Base-by-base conservation (phyloP, 2,329 filamentous ascomycete species). In the Blastomyces gilchristii region DNA sequence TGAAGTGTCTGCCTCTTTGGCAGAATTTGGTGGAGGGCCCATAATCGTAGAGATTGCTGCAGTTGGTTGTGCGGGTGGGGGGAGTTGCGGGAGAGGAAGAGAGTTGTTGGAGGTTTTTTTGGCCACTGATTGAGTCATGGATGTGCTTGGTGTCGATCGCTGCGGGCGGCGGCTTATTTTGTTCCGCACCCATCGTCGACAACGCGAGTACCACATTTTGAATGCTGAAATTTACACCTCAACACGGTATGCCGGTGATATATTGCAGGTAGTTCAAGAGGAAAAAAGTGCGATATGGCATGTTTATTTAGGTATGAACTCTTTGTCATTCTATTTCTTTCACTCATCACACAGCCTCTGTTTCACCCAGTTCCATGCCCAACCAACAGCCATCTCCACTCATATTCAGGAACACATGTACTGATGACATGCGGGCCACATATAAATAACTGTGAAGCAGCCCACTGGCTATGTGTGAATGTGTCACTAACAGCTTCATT, bases 21-120 rank as follows among this genome's bases (percentile, higher is more conserved):
- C 58, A 50, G 58, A 34, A 37, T 60, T 22, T 43, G 37, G 25
- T 41, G 47, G 22, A 67, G 63, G 16, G 65, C 66, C 0, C 61
- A 64, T 61, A 8, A 31, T 28, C n/a, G 47, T 43, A 53, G 59
- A 41, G n/a, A n/a, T 7, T n/a, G 22, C 8, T 58, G 28, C 47
- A 9, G 22, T 12, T 52, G 11, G 49, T 31, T 31, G 49, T 52
- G 37, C 28, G 11, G 37, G 39, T 25, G 28, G 31, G 31, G 16
- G 41, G 11, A 53, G 41, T 60, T 25, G 58, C n/a, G 39, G 47
- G 9, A 52, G 22, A 28, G 25, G 22, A 16, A 14, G 22, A 52
- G 22, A 11, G 43, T 59, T 12, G 43, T 47, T 22, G 3, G 25
- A 31, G 28, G 25, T 43, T 52, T 52, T 58, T 43, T 39, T 22